Conservation (phyloP, 768 basidiomycete species). For the Naganishia kalamii region DNA sequence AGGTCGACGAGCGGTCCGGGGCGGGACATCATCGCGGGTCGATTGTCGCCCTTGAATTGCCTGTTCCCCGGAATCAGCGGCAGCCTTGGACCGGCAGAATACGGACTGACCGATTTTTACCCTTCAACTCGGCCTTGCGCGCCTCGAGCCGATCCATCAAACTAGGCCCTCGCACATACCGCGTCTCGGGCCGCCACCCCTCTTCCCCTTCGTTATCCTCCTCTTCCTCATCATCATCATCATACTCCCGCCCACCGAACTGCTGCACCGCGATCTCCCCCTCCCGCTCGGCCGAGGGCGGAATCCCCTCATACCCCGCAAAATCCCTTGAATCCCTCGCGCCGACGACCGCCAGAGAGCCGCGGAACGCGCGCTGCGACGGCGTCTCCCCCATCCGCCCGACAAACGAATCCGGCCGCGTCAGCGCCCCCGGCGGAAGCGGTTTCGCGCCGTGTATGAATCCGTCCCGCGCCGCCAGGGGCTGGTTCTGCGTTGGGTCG, state of each 20-base stretch:
- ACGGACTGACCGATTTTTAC: constrained; percentile 65
- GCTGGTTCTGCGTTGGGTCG: constrained; percentile 43
- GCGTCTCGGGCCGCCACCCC: constrained; percentile 20
- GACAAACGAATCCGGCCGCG: constrained; percentile 50
- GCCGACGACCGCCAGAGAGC: constrained; percentile 61
- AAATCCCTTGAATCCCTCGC: constrained; percentile 62
- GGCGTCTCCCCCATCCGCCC: constrained; percentile 66
- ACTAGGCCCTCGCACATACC: constrained; percentile 49
- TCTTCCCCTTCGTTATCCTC: constrained; percentile 35
- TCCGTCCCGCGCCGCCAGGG: constrained; percentile 58
- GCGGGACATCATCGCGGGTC: constrained; percentile 80
- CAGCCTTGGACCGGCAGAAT: not conserved
- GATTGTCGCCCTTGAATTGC: constrained; percentile 77
- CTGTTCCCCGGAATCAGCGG: constrained; percentile 49
- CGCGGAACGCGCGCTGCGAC: constrained; percentile 80
- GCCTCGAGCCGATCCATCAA: constrained; percentile 83
- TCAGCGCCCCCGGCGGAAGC: constrained; percentile 64
- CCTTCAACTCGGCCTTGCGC: constrained; percentile 73
- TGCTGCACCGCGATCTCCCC: constrained; percentile 53
- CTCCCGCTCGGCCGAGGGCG: constrained; percentile 61
- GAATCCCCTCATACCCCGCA: constrained; percentile 49
- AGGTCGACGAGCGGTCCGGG: constrained; percentile 15
- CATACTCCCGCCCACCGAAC: constrained; percentile 46
- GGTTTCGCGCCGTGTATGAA: constrained; percentile 65
- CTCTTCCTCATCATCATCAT: constrained; percentile 45